Conservation (phyloP, 768 basidiomycete genomes). For the Fomitopsis serialis region DNA sequence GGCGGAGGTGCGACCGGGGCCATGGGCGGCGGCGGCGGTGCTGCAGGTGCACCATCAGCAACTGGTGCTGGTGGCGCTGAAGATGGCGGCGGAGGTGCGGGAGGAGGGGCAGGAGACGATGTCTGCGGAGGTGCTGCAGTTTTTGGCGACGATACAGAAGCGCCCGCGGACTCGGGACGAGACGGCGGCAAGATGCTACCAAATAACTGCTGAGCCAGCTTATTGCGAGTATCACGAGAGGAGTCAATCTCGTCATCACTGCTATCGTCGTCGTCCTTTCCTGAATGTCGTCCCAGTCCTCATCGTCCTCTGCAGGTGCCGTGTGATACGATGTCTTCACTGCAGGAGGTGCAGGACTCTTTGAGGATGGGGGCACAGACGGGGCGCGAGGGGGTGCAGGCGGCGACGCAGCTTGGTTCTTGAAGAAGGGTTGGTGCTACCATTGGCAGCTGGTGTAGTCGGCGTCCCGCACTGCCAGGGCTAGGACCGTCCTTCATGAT, state of each 20-base stretch:
- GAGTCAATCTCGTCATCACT: conserved; percentile 77
- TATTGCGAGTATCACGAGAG: conserved; percentile 56
- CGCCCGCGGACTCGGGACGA: conserved; percentile 51
- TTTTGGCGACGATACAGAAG: conserved; percentile 13
- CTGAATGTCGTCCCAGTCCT: conserved; percentile 82
- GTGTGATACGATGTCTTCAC: conserved; percentile 57
- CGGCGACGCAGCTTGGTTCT: conserved; percentile 37
- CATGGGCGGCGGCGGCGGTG: conserved; percentile 28
- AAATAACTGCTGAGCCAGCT: conserved; percentile 78
- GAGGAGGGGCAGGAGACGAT: conserved; percentile 21
- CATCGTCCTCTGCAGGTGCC: conserved; percentile 53
- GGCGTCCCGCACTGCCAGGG: conserved; percentile 30
- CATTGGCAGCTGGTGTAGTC: conserved; percentile 31
- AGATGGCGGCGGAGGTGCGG: conserved; percentile 32
- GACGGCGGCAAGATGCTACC: conserved; percentile 57
- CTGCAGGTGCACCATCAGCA: conserved; percentile 20
- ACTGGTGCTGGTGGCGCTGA: conserved; percentile 38
- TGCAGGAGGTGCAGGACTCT: conserved; percentile 49
- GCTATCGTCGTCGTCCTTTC: conserved; percentile 67
- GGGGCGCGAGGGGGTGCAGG: conserved; percentile 31
- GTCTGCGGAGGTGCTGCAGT: conserved; percentile 16
- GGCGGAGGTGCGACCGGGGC: conserved; percentile 27
- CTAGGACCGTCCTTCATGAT: conserved; percentile 46
- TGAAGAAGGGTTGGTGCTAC: conserved; percentile 77
- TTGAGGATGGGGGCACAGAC: conserved; percentile 29